These are phyloP conservation scores for Carex parvula DNA, from an alignment of 176 grass and related monocot species.

Conservation along the genomic window DNA sequence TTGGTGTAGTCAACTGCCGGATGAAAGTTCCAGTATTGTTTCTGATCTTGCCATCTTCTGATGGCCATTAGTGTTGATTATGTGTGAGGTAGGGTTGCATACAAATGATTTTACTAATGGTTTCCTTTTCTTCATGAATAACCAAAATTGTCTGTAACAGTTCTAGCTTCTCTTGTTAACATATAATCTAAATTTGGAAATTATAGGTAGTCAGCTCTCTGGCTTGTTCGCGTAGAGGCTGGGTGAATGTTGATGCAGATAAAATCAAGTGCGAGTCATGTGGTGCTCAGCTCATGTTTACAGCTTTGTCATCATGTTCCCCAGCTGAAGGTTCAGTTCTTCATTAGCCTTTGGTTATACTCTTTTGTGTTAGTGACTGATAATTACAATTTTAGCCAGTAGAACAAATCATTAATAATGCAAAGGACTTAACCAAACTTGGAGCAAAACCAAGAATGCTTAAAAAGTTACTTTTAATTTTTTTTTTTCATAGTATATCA, in stretches of 20 bases:
- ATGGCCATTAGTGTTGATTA: neutral
- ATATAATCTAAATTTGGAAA: conserved; percentile 25
- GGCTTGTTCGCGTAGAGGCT: conserved; percentile 74
- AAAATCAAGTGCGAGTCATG: conserved; percentile 93
- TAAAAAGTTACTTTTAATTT: neutral
- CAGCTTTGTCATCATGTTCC: conserved; percentile 48
- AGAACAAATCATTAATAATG: neutral
- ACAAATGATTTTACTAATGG: neutral
- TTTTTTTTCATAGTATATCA: conserved; percentile 15
- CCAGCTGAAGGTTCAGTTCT: conserved; percentile 61
- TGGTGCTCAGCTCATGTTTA: conserved; percentile 63
- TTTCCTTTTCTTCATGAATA: neutral
- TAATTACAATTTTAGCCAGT: conserved; percentile 14
- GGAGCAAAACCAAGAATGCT: neutral
- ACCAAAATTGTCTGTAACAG: neutral
- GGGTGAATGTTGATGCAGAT: conserved; percentile 74
- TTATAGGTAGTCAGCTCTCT: conserved; percentile 71
- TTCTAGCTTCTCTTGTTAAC: neutral
- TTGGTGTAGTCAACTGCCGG: neutral
- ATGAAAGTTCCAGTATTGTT: neutral
- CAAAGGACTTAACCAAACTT: neutral
- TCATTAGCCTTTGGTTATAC: conserved; percentile 18
- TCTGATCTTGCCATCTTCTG: neutral
- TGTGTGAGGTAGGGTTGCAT: neutral
- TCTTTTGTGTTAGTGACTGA: conserved; percentile 10